A percentile compares a stretch with the other conserved stretches of the same genome.
Evolutionary conservation across 2,329 filamentous ascomycete genomes (phyloP).

Genomic region (Aspergillus flavus): DNA sequence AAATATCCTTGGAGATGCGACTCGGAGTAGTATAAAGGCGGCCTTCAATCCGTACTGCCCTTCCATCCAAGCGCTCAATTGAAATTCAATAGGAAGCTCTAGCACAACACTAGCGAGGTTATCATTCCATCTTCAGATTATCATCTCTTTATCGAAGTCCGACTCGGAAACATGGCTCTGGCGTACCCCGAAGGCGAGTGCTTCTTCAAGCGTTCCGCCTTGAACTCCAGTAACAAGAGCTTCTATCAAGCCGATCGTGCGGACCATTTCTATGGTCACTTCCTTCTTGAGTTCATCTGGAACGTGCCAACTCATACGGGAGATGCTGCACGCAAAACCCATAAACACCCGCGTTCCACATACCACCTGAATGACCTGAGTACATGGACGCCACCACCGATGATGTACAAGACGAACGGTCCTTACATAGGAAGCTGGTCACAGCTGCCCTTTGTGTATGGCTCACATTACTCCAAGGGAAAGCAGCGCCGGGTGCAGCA

Average conservation of each 20-base stretch:
- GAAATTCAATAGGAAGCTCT: too few relatives aligned
- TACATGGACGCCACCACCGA: not conserved
- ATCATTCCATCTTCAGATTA: too few relatives aligned
- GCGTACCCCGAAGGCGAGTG: constrained; percentile 9
- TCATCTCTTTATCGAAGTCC: fast-evolving
- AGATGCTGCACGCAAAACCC: not conserved
- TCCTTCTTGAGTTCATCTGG: constrained; percentile 8
- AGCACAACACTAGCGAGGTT: too few relatives aligned
- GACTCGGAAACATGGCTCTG: not conserved
- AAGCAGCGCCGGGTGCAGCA: not conserved
- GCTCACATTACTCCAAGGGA: not conserved
- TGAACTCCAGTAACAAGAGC: not conserved
- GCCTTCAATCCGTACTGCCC: too few relatives aligned
- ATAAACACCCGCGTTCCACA: constrained; percentile 1
- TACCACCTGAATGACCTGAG: not conserved
- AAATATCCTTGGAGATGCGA: too few relatives aligned
- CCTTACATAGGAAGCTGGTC: not conserved
- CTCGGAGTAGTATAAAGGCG: too few relatives aligned
- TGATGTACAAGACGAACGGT: not conserved
- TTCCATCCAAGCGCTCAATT: too few relatives aligned
- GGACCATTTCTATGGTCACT: constrained; percentile 9
- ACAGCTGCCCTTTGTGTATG: constrained; percentile 2
- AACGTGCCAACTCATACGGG: not conserved
- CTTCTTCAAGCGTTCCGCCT: constrained; percentile 7
- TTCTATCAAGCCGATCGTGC: constrained; percentile 6